Percentiles rank a stretch among this genome's conserved stretches.
phyloP scores from a whole-genome alignment of 2,329 filamentous ascomycete genomes.

The Meredithiella fracta region DNA sequence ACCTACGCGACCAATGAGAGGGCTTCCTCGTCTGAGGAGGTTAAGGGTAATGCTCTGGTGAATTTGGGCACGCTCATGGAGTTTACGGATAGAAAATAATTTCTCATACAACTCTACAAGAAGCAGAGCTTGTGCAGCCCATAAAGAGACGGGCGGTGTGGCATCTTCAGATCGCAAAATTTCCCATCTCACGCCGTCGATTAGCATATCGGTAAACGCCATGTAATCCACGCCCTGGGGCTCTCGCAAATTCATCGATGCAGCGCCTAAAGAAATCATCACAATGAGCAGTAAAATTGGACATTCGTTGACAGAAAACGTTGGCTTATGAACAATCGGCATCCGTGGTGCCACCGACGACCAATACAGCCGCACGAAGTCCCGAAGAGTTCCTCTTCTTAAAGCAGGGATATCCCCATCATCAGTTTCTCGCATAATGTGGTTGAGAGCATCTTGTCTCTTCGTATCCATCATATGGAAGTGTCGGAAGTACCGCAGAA shows the following conservation, averaged over 20 bases:
- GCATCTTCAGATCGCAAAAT: constrained; percentile 72
- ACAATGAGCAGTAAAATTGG: constrained; percentile 61
- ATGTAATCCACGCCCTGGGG: constrained; percentile 36
- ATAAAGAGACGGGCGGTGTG: constrained; percentile 65
- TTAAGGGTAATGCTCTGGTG: constrained; percentile 78
- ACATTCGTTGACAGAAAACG: constrained; percentile 66
- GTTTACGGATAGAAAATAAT: constrained; percentile 64
- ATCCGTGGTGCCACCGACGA: constrained; percentile 69
- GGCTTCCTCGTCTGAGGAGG: constrained; percentile 70
- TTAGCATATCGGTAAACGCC: constrained; percentile 41
- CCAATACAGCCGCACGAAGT: constrained; percentile 79
- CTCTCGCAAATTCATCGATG: constrained; percentile 52
- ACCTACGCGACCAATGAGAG: constrained; percentile 54
- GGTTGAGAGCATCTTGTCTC: constrained; percentile 17
- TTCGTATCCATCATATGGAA: not conserved
- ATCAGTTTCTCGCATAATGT: constrained; percentile 24
- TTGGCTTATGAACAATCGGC: constrained; percentile 76
- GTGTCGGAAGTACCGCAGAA: constrained; percentile 1
- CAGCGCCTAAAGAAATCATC: constrained; percentile 72
- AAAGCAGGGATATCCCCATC: constrained; percentile 33
- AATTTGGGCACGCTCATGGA: constrained; percentile 80
- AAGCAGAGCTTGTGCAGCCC: constrained; percentile 73
- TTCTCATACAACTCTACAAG: constrained; percentile 84
- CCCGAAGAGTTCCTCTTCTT: constrained; percentile 66
- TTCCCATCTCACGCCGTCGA: constrained; percentile 61